Base-by-base conservation (phyloP, 768 basidiomycete genomes). In the Rhodocollybia butyracea region DNA sequence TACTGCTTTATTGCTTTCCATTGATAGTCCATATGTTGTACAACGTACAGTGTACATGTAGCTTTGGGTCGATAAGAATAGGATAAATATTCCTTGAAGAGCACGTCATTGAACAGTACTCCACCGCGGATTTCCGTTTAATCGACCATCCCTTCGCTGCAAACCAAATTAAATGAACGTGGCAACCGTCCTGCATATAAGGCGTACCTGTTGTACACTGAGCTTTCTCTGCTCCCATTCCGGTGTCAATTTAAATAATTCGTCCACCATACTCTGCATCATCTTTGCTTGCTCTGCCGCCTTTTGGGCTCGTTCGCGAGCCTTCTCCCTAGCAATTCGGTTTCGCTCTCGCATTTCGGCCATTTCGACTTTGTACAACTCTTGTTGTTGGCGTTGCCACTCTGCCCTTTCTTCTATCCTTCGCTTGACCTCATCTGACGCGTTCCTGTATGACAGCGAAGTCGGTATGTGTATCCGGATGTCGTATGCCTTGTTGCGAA, bases 181-280 rank as follows among this genome's bases (percentile, higher is more conserved):
- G 30, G 26, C 3, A 22, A 22, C 43, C n/a, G 26, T 27, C 4
- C 13, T 19, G 11, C 51, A 52, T n/a, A 3, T 17, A 39, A n/a
- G 26, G 62, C 73, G 56, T 58, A 84, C 86, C 72, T 77, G 71
- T 58, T 80, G 70, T 3, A 75, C 75, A 53, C 76, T 77, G 61
- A 75, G 74, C 64, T 75, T 75, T 51, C 86, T 76, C 21, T 73
- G 73, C 57, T 81, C 77, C 80, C 85, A 85, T 57, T 86, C 86
- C 34, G 86, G 86, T 61, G 80, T 83, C 52, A 72, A 66, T 38
- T 76, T 71, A 54, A 22, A 39, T 55, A 88, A 73, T 38, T 81
- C 80, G 38, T 78, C 73, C 45, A 86, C 71, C 62, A 86, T 75
- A 39, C 81, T 77, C 38, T 79, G 74, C 2, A 80, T 77, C 64